Conservation (phyloP, 169 alveolate genomes). For the Plasmodium ovale region DNA sequence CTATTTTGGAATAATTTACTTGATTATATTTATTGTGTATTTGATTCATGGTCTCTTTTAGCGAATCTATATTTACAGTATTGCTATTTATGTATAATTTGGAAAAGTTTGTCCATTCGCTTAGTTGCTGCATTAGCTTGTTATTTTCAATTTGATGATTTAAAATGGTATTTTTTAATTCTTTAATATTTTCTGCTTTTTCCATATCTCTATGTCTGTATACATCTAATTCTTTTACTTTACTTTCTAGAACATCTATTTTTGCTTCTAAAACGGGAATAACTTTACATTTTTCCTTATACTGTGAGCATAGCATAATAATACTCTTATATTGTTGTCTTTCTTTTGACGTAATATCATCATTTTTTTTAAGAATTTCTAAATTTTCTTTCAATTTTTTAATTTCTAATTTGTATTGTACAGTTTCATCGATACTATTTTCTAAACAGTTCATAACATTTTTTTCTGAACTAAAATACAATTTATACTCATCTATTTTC, state of each 20-base stretch:
- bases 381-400: conserved; percentile 49
- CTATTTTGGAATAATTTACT: conserved; percentile 42
- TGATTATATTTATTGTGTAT: conserved; percentile 32
- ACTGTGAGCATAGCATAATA: conserved; percentile 68
- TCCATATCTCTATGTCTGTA: conserved; percentile 39
- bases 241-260: conserved; percentile 42
- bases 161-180: conserved; percentile 33
- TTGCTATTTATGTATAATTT: conserved; percentile 59
- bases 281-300: conserved; percentile 55
- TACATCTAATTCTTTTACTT: conserved; percentile 61
- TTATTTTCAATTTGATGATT: conserved; percentile 58
- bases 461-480: conserved; percentile 31
- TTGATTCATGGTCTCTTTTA: conserved; percentile 46
- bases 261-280: conserved; percentile 42
- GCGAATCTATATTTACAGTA: conserved; percentile 24
- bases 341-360: conserved; percentile 67
- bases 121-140: conserved; percentile 37
- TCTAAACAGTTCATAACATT: conserved; percentile 1
- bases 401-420: conserved; percentile 46
- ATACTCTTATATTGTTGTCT: conserved; percentile 74
- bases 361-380: conserved; percentile 37
- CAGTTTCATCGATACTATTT: conserved; percentile 15
- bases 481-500: conserved; percentile 35
- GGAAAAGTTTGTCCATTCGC: conserved; percentile 45
- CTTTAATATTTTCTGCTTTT: conserved; percentile 9